A percentile compares a stretch with the other conserved stretches of the same genome.
phyloP scores from a whole-genome alignment of 169 alveolate genomes.

The Plasmodium gonderi region DNA sequence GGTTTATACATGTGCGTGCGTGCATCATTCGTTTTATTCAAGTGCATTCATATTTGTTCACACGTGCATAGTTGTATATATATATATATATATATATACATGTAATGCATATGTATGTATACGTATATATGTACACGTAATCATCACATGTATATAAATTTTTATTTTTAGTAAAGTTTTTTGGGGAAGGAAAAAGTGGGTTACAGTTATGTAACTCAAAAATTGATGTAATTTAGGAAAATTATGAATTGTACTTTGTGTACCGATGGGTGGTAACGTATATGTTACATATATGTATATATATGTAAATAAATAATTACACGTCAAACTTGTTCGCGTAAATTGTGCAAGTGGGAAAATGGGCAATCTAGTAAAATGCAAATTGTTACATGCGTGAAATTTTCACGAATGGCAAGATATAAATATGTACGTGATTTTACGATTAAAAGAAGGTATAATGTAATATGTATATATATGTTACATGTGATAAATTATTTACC shows the following conservation, averaged over 20 bases:
- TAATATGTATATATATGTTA: not conserved
- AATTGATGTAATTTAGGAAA: not conserved
- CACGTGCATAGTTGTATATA: not conserved
- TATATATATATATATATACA: slow-evolving; percentile 4
- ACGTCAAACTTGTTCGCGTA: not conserved
- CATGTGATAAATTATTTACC: no score
- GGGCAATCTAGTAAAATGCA: not conserved
- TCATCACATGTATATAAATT: not conserved
- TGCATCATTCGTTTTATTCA: no score
- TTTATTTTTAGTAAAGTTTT: not conserved
- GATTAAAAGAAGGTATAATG: not conserved
- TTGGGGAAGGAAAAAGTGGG: not conserved
- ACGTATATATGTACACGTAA: not conserved
- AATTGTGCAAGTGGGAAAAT: not conserved
- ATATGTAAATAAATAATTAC: not conserved
- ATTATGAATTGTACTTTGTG: not conserved
- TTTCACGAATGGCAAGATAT: not conserved
- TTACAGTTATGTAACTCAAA: not conserved
- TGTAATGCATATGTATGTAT: not conserved
- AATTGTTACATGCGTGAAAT: not conserved
- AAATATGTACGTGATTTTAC: not conserved
- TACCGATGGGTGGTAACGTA: not conserved
- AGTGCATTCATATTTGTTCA: no score
- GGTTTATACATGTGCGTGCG: no score
- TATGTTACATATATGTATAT: not conserved